Evolutionary conservation across 768 basidiomycete genomes (phyloP), one percentile per base, ranked within the genome.

Genomic region (Ramaria rubella): DNA sequence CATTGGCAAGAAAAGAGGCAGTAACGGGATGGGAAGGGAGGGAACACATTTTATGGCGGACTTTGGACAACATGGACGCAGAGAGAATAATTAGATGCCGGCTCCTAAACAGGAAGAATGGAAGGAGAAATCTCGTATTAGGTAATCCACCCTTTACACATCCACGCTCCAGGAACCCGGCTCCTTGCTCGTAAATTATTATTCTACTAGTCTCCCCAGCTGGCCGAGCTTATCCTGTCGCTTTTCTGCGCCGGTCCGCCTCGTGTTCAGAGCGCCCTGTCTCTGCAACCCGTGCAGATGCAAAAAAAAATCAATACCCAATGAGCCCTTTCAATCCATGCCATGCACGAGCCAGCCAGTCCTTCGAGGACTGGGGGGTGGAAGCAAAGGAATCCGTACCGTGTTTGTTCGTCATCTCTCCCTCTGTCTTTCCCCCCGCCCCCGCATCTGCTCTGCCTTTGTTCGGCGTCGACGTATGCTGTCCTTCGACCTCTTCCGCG

Each of bases 401-500:
- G 69, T 89, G 85, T 69, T 83, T 75, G 72, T 68, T 63, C 57
- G 59, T 49, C 17, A 38, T 46, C 46, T 51, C 59, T 34, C 52
- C 38, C 24, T 43, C 29, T 21, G 27, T n/a, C 27, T 29, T 42
- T 9, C n/a, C 31, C 14, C 19, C 30, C 17, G 23, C 52, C 21
- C 5, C 45, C 31, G n/a, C 38, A 15, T 21, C 34, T 36, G 27
- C 29, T 36, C 11, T 33, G 36, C 23, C 34, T 17, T n/a, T n/a
- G 19, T n/a, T 24, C n/a, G 63, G 53, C 42, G 63, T 58, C 19
- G 65, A 63, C 57, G 27, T 21, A 23, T 64, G 63, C 57, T 76
- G 78, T 57, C 89, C 91, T 70, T 96, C 94, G n/a, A 90, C 79
- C 63, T 97, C 94, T 67, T 94, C 89, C 19, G 91, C 95, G 65